Conservation (phyloP, 176 grass and related monocot species). For the Otatea glauca region DNA sequence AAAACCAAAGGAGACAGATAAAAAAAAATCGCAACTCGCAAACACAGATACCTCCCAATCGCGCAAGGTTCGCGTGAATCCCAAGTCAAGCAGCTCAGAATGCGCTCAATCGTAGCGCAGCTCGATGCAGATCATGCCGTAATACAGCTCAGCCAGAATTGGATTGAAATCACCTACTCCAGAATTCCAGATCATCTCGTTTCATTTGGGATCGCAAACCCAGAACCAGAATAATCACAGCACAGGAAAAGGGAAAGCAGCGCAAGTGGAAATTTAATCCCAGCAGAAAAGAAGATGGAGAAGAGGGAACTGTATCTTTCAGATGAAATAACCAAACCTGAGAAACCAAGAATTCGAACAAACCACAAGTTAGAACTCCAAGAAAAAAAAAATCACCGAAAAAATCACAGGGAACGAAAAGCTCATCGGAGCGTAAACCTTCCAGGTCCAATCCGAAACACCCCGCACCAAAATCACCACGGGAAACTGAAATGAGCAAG, state of each 20-base stretch:
- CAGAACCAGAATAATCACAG: slow-evolving; percentile 16
- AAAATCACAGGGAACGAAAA: neutral
- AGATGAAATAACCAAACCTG: slow-evolving; percentile 31
- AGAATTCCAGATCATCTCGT: slow-evolving; percentile 26
- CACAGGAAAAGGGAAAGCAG: slow-evolving; percentile 7
- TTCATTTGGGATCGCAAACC: slow-evolving; percentile 1
- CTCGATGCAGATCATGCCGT: slow-evolving; percentile 8
- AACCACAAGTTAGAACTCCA: slow-evolving; percentile 15
- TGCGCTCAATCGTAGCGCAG: neutral
- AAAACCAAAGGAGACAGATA: neutral
- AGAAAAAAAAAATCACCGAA: neutral
- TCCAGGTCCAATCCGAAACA: slow-evolving; percentile 4
- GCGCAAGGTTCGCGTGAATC: slow-evolving; percentile 8
- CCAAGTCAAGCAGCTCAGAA: slow-evolving; percentile 26
- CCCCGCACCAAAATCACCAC: slow-evolving; percentile 1
- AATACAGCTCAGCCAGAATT: slow-evolving; percentile 29
- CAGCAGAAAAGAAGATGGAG: neutral
- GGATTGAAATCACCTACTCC: neutral
- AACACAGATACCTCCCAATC: slow-evolving; percentile 29
- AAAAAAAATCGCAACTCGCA: neutral
- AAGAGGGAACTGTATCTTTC: slow-evolving; percentile 1
- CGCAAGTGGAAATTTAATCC: slow-evolving; percentile 16
- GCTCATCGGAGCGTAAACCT: neutral
- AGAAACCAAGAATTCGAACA: slow-evolving; percentile 10
- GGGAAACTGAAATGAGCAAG: neutral